Percentiles rank a stretch among this genome's conserved stretches.
These are phyloP conservation scores for Talaromyces marneffei DNA, from an alignment of 2,329 filamentous ascomycete genomes.

Conservation along the genomic window DNA sequence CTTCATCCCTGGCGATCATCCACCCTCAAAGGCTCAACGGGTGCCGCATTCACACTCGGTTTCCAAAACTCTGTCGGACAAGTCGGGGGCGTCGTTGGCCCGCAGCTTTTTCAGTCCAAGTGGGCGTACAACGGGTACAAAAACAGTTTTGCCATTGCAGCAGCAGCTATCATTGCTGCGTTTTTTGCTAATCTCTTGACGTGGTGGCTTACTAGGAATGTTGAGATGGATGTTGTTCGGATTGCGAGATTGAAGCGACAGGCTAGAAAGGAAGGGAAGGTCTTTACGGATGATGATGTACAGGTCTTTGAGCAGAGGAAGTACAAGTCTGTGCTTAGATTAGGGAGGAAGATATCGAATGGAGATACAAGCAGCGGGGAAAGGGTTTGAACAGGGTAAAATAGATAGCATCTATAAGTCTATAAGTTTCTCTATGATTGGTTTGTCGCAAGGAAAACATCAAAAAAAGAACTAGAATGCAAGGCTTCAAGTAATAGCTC, in stretches of 20 bases:
- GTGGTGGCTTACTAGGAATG: conserved; percentile 39
- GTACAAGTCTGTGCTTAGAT: background rate
- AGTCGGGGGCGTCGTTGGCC: conserved; percentile 43
- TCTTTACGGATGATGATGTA: conserved; percentile 27
- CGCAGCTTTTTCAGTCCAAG: conserved; percentile 40
- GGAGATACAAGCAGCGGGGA: background rate
- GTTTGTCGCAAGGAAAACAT: background rate
- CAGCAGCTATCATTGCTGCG: conserved; percentile 13
- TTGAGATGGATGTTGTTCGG: conserved; percentile 36
- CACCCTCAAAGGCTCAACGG: conserved; percentile 39
- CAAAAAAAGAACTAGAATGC: background rate
- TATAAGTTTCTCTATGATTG: background rate
- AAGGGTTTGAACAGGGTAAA: background rate
- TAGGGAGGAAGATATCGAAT: background rate
- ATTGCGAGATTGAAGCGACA: conserved; percentile 26
- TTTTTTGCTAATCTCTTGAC: conserved; percentile 37
- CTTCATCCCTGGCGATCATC: conserved; percentile 43
- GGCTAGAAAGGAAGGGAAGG: conserved; percentile 22
- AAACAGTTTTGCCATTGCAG: conserved; percentile 32
- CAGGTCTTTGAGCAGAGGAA: background rate
- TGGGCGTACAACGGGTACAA: conserved; percentile 41
- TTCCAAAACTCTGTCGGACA: conserved; percentile 42
- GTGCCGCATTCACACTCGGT: conserved; percentile 42
- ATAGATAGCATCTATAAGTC: background rate
- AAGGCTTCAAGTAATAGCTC: background rate